Conservation (phyloP, 768 basidiomycete genomes). For the Xerocomus potaroensis region DNA sequence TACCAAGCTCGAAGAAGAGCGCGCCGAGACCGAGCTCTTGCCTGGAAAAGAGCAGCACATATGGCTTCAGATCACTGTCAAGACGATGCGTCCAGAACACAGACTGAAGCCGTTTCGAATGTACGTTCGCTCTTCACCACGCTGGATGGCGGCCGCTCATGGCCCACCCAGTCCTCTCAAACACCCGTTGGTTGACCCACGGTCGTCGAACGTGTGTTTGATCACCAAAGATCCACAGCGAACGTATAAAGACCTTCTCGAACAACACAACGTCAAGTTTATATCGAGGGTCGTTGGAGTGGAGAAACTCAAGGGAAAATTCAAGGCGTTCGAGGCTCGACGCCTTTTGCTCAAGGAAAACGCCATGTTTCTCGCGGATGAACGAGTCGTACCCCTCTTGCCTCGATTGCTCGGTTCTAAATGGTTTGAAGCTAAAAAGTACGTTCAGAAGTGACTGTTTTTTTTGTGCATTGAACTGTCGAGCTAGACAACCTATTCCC, state of each 20-base stretch:
- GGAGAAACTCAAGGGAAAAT: constrained; percentile 91
- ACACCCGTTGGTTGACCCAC: constrained; percentile 81
- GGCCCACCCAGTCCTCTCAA: constrained; percentile 52
- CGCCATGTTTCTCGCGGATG: constrained; percentile 91
- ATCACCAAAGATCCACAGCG: constrained; percentile 96
- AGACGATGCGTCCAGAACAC: constrained; percentile 70
- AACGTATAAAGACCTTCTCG: constrained; percentile 92
- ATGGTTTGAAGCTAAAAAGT: constrained; percentile 98
- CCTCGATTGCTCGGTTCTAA: constrained; percentile 83
- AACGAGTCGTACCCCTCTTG: constrained; percentile 80
- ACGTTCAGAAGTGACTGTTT: too few relatives aligned
- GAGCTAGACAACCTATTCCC: constrained; percentile 84
- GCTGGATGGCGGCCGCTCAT: constrained; percentile 1
- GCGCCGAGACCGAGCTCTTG: constrained; percentile 71
- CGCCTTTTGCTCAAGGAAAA: constrained; percentile 83
- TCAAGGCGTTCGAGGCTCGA: constrained; percentile 78
- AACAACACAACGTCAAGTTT: constrained; percentile 75
- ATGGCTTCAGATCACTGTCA: constrained; percentile 87
- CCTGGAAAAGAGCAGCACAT: constrained; percentile 78
- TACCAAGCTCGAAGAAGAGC: constrained; percentile 55
- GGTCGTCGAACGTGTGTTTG: constrained; percentile 76
- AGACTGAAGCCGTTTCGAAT: constrained; percentile 81
- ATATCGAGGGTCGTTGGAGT: constrained; percentile 89
- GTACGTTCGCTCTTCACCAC: constrained; percentile 46
- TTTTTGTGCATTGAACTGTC: neutral